Evolutionary conservation across 2,329 filamentous ascomycete genomes (phyloP).

Genomic region (Colletotrichum neosansevieriae): DNA sequence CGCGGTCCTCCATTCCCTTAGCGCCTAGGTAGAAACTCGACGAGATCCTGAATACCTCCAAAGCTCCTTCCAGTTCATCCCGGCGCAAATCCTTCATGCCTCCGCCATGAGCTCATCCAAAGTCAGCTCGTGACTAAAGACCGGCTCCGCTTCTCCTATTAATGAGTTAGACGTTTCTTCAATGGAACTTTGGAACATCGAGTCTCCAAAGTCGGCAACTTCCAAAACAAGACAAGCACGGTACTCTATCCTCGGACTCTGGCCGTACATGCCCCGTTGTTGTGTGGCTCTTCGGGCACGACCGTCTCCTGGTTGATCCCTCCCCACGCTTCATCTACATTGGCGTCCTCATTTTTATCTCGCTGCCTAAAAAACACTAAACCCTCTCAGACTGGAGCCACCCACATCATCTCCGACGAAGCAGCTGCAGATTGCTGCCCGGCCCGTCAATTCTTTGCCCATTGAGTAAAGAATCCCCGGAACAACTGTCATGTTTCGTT

Average conservation of each 20-base stretch:
- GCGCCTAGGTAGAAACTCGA: not conserved
- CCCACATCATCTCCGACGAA: slow-evolving; percentile 27
- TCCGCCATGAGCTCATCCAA: not conserved
- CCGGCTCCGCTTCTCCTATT: not conserved
- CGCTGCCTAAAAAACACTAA: slow-evolving; percentile 40
- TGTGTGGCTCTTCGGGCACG: slow-evolving; percentile 9
- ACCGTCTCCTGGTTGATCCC: not conserved
- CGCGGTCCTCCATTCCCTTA: slow-evolving; percentile 1
- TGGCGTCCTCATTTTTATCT: slow-evolving; percentile 31
- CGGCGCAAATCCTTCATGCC: not conserved
- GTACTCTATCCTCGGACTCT: not conserved
- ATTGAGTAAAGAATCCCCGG: not conserved
- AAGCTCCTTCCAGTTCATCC: slow-evolving; percentile 1
- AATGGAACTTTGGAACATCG: slow-evolving; percentile 2
- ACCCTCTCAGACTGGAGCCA: slow-evolving; percentile 12
- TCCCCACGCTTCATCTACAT: slow-evolving; percentile 6
- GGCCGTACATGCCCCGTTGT: slow-evolving; percentile 5
- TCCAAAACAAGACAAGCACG: not conserved
- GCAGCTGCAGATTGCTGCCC: not conserved
- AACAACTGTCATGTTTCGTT: slow-evolving; percentile 1
- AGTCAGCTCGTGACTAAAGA: not conserved
- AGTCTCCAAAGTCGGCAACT: no score
- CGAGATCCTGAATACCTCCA: slow-evolving; percentile 3
- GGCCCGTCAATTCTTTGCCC: not conserved
- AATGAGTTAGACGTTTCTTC: not conserved